Base-by-base conservation (phyloP, 768 basidiomycete species). In the Crucibulum laeve region DNA sequence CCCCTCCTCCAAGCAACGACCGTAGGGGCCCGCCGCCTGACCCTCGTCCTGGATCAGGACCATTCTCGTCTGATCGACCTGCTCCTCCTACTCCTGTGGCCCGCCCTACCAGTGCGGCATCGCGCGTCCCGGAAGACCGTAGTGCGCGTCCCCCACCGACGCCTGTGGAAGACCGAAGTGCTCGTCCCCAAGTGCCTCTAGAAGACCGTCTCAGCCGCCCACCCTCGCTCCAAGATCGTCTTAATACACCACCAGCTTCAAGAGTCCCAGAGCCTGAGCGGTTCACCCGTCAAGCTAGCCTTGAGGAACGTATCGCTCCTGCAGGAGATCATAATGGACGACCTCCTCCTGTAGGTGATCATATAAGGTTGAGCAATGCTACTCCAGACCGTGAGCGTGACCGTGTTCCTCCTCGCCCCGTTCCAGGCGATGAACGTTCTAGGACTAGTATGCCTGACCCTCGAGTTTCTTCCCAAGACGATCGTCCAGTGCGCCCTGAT, bases 301-400 rank as follows among this genome's bases (percentile, higher is more conserved):
- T 42, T 7, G 40, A 42, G 26, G 40, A 42, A 11, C 40, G 40
- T 32, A 6, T 28, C 8, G 23, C 40, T 26, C 40, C 23, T 42
- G 10, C 40, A 5, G 19, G 10, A 30, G 26, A 14, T 32, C n/a
- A 5, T 36, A 17, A 11, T 17, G 8, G 10, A 8, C 8, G 8
- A n/a, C 7, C 17, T 10, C 19, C 8, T 37, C 35, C 35, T 37
- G 35, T n/a, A 8, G 35, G 18, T 37, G 19, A 21, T 21, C 15
- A 24, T 10, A 7, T 22, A 24, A 10, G 8, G 8, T 18, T 10
- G 10, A 25, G 38, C 24, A 40, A 25, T 40, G 38, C 17, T 40
- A 22, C 23, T 19, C 11, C 36, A 10, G 38, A 40, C 24, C 38
- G 38, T 25, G 38, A 40, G 10, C 38, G 38, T 11, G 28, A 30